A percentile compares a stretch with the other conserved stretches of the same genome.
Evolutionary conservation across 495 filamentous ascomycete genomes (phyloP).

Genomic region (Parachaetomium inaequale): DNA sequence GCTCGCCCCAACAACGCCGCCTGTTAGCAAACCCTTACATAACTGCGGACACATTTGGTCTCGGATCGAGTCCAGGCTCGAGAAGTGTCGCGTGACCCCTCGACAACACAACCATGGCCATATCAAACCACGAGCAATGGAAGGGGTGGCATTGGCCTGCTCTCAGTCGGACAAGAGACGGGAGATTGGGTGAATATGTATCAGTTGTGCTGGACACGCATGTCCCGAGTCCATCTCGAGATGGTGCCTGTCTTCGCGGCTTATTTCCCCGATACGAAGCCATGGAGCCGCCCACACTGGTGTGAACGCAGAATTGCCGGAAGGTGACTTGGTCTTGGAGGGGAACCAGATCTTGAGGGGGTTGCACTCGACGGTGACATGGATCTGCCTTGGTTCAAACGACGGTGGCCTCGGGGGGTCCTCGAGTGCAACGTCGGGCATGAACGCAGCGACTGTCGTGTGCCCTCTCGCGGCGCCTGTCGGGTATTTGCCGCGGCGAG

Average conservation of each 20-base stretch:
- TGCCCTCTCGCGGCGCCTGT: neutral
- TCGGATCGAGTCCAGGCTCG: neutral
- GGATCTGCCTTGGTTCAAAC: neutral
- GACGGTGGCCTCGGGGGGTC: neutral
- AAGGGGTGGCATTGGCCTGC: neutral
- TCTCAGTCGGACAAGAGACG: neutral
- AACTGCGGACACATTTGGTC: neutral
- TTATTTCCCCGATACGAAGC: neutral
- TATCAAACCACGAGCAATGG: neutral
- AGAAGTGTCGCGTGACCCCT: slow-evolving; percentile 9
- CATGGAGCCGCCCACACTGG: neutral
- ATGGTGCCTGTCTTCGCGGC: too few relatives aligned
- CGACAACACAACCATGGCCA: neutral
- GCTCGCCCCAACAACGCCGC: neutral
- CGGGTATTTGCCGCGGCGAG: neutral
- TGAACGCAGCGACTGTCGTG: neutral
- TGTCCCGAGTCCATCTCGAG: too few relatives aligned
- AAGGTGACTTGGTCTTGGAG: too few relatives aligned
- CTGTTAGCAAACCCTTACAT: slow-evolving; percentile 25
- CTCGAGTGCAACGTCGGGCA: neutral
- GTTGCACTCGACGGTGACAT: neutral
- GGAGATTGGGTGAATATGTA: too few relatives aligned
- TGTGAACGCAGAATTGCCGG: neutral
- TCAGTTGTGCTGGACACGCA: too few relatives aligned
- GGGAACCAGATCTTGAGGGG: too few relatives aligned